Percentiles rank a stretch among this genome's conserved stretches.
These are phyloP conservation scores for Suillus paluster DNA, from an alignment of 768 basidiomycete species.

Conservation along the genomic window DNA sequence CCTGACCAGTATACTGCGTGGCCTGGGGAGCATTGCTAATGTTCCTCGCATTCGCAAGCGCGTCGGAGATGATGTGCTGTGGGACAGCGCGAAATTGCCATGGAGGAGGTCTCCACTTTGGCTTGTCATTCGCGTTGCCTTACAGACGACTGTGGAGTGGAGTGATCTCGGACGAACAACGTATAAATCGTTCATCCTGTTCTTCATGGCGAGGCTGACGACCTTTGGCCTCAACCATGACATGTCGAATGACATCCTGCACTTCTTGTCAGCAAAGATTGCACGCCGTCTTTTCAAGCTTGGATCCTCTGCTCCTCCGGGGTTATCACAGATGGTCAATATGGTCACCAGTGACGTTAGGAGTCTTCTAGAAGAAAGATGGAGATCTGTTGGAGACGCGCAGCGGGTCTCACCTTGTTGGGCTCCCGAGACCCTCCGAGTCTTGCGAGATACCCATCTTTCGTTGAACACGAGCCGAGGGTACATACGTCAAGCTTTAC, in stretches of 20 bases:
- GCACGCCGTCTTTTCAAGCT: conserved; percentile 44
- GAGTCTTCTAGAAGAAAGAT: conserved; percentile 36
- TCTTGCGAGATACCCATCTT: conserved; percentile 35
- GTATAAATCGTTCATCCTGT: conserved; percentile 42
- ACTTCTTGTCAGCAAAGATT: conserved; percentile 43
- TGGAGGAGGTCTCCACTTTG: conserved; percentile 58
- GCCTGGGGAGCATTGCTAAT: conserved; percentile 35
- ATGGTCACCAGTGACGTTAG: conserved; percentile 21
- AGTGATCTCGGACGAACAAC: conserved; percentile 13
- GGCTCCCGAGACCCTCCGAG: conserved; percentile 32
- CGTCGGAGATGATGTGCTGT: conserved; percentile 51
- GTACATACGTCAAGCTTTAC: conserved; percentile 32
- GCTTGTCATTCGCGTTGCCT: conserved; percentile 51
- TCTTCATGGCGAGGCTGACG: conserved; percentile 28
- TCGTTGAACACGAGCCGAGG: conserved; percentile 35
- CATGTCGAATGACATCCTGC: conserved; percentile 40
- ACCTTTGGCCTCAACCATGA: conserved; percentile 4
- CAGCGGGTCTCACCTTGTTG: conserved; percentile 36
- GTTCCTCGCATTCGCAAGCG: conserved; percentile 43
- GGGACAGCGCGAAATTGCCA: conserved; percentile 40
- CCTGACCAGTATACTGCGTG: conserved; percentile 49
- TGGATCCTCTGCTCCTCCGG: conserved; percentile 15
- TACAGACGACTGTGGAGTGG: conserved; percentile 42
- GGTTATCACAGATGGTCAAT: conserved; percentile 18
- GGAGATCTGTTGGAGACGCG: conserved; percentile 35